phyloP scores from a whole-genome alignment of 2,329 filamentous ascomycete genomes.

The Herpotrichia juniperi region DNA sequence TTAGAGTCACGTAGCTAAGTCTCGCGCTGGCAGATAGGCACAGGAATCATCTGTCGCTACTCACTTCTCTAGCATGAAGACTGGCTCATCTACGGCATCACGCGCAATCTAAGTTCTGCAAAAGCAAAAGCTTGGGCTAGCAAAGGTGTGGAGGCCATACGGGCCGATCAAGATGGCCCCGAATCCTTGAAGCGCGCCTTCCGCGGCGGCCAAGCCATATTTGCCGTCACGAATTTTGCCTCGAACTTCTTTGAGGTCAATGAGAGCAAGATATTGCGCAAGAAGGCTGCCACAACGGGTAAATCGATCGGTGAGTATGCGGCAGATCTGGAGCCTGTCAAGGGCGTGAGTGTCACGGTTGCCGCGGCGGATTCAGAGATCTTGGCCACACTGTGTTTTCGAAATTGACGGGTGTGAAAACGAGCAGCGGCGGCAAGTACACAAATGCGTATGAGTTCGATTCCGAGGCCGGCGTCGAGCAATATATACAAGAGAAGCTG shows the following conservation, averaged over 20 bases:
- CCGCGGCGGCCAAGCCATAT: slow-evolving; percentile 27
- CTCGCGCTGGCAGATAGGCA: too few species aligned
- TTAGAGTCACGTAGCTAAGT: too few species aligned
- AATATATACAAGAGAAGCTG: too few species aligned
- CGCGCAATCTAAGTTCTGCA: slow-evolving; percentile 55
- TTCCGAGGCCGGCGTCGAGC: slow-evolving; percentile 61
- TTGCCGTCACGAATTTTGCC: slow-evolving; percentile 36
- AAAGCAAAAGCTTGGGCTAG: slow-evolving; percentile 52
- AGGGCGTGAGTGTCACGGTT: slow-evolving; percentile 45
- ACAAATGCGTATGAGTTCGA: slow-evolving; percentile 59
- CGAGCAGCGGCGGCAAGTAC: slow-evolving; percentile 41
- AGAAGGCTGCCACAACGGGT: slow-evolving; percentile 27
- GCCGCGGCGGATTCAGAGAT: slow-evolving; percentile 18
- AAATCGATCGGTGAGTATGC: slow-evolving; percentile 35
- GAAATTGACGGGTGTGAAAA: too few species aligned
- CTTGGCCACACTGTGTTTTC: slow-evolving; percentile 28
- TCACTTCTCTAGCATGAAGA: too few species aligned
- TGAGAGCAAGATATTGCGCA: slow-evolving; percentile 25
- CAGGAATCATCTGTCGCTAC: too few species aligned
- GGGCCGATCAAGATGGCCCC: slow-evolving; percentile 56
- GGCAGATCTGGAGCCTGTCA: slow-evolving; percentile 39
- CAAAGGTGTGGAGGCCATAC: slow-evolving; percentile 58
- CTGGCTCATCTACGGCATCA: slow-evolving; percentile 60
- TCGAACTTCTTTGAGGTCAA: slow-evolving; percentile 16
- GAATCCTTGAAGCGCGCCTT: slow-evolving; percentile 27